Evolutionary conservation across 2,329 filamentous ascomycete genomes (phyloP).

Genomic region (Chrysoporthe deuterocubensis): DNA sequence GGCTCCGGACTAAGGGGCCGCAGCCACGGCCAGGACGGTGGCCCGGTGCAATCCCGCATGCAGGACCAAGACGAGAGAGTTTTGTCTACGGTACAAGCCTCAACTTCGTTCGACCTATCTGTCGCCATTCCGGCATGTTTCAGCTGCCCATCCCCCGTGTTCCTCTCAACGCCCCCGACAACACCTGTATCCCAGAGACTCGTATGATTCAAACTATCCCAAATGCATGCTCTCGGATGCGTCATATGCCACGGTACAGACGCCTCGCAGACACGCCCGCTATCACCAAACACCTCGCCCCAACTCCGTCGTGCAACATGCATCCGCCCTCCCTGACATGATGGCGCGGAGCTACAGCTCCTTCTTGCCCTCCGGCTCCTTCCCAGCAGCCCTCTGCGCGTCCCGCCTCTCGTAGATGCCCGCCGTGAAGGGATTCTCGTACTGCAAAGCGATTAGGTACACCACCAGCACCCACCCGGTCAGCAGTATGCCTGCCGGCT

Average conservation of each 20-base stretch:
- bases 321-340: neutral
- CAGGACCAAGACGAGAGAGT: no score
- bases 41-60: no score
- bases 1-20: no score
- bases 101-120: neutral
- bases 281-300: neutral
- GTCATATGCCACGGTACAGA: neutral
- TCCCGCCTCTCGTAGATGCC: constrained; percentile 91
- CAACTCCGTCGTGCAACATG: neutral
- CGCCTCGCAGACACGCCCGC: neutral
- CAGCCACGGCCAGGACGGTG: no score
- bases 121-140: neutral
- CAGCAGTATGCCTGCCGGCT: constrained; percentile 82
- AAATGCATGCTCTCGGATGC: neutral
- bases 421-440: constrained; percentile 93
- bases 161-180: neutral
- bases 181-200: neutral
- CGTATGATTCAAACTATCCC: neutral
- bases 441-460: constrained; percentile 80
- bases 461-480: constrained; percentile 75
- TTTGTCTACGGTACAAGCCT: no score
- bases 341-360: constrained; percentile 43
- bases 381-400: constrained; percentile 48
- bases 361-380: constrained; percentile 54
- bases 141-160: neutral